Percentiles rank a stretch among this genome's conserved stretches.
Conservation (phyloP, 257 asterid species). For the Cordia subcordata region DNA sequence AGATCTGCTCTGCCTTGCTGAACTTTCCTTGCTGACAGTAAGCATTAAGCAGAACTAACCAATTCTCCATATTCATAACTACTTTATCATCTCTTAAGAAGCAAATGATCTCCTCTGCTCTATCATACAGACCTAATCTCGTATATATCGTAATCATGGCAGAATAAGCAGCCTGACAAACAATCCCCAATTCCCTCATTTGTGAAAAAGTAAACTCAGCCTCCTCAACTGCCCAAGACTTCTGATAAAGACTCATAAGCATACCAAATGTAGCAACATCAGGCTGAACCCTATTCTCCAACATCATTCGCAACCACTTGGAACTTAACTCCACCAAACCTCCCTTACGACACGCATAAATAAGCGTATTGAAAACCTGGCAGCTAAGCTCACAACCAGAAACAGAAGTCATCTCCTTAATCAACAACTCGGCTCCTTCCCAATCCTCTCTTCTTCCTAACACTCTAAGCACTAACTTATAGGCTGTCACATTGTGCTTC, state of each 20-base stretch:
- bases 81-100: conserved; percentile 58
- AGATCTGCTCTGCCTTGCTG: conserved; percentile 47
- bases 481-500: conserved; percentile 55
- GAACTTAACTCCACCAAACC: conserved; percentile 59
- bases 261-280: conserved; percentile 85
- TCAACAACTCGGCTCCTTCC: conserved; percentile 53
- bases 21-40: conserved; percentile 88
- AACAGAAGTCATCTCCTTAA: conserved; percentile 53
- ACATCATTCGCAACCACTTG: conserved; percentile 73
- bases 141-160: conserved; percentile 83
- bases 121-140: conserved; percentile 56
- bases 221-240: conserved; percentile 61
- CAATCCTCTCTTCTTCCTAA: conserved; percentile 68
- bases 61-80: conserved; percentile 61
- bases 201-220: conserved; percentile 63
- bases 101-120: conserved; percentile 68
- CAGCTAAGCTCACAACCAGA: conserved; percentile 43
- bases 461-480: conserved; percentile 62
- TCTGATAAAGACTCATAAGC: conserved; percentile 83
- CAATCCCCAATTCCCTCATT: conserved; percentile 63
- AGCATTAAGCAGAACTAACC: conserved; percentile 85
- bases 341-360: conserved; percentile 56
- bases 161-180: conserved; percentile 75
- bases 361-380: conserved; percentile 68
- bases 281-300: conserved; percentile 59